phyloP scores from a whole-genome alignment of 2,329 filamentous ascomycete species.

The Thyridium curvatum region DNA sequence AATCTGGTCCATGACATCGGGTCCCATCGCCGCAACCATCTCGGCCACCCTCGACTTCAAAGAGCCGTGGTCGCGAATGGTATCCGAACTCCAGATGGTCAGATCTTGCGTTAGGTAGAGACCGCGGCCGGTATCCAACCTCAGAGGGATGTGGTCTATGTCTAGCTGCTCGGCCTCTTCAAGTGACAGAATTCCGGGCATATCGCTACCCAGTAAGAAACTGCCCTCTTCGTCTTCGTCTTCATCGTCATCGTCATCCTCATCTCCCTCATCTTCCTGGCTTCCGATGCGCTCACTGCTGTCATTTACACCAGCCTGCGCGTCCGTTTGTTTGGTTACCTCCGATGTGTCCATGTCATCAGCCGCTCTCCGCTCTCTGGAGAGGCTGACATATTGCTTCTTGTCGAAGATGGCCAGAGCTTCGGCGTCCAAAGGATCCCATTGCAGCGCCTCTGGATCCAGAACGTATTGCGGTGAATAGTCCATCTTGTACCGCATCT shows the following conservation, averaged over 20 bases:
- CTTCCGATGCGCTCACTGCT: constrained; percentile 17
- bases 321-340: constrained; percentile 14
- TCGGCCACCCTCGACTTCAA: constrained; percentile 62
- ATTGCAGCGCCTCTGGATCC: constrained; percentile 58
- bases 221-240: constrained; percentile 13
- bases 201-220: constrained; percentile 51
- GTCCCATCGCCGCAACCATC: constrained; percentile 59
- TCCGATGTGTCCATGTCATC: neutral
- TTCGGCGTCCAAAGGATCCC: constrained; percentile 52
- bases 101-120: constrained; percentile 45
- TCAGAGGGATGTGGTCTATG: constrained; percentile 53
- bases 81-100: constrained; percentile 50
- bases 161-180: constrained; percentile 47
- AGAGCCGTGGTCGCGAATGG: constrained; percentile 39
- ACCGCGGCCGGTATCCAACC: constrained; percentile 29
- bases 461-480: constrained; percentile 70
- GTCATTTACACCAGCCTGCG: constrained; percentile 17
- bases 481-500: constrained; percentile 82
- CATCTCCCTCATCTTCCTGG: constrained; percentile 7
- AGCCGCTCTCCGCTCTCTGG: constrained; percentile 18
- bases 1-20: constrained; percentile 48
- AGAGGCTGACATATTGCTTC: constrained; percentile 49
- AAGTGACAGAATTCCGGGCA: constrained; percentile 60
- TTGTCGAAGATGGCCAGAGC: constrained; percentile 43
- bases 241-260: constrained; percentile 16